A percentile compares a stretch with the other conserved stretches of the same genome.
These are phyloP conservation scores for Brassica juncea DNA, from an alignment of 345 rosid species.

Conservation along the genomic window DNA sequence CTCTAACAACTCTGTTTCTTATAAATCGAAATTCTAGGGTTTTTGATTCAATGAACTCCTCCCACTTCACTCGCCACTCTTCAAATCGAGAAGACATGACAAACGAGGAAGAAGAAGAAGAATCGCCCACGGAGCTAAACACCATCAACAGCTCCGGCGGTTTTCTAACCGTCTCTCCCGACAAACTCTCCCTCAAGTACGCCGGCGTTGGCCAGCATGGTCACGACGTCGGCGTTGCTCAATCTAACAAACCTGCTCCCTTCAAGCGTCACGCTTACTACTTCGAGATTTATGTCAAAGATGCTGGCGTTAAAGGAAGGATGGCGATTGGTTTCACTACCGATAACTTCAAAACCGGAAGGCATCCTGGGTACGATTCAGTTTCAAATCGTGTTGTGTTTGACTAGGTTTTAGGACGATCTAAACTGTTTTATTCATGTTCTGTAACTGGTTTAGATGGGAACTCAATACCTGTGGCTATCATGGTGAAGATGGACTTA, in stretches of 20 bases:
- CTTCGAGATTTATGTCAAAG: constrained; percentile 71
- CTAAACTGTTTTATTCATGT: not conserved
- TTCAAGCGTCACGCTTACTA: not conserved
- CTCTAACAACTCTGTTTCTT: not conserved
- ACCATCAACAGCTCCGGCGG: constrained; percentile 80
- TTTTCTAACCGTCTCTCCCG: constrained; percentile 64
- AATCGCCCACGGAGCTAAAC: constrained; percentile 77
- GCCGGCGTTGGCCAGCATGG: constrained; percentile 57
- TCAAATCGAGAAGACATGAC: constrained; percentile 41
- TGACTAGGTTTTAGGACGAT: not conserved
- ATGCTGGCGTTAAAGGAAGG: constrained; percentile 72
- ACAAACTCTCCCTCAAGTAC: constrained; percentile 75
- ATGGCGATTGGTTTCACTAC: constrained; percentile 65
- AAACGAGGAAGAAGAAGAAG: constrained; percentile 68
- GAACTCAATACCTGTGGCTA: constrained; percentile 88
- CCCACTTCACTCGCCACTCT: constrained; percentile 48
- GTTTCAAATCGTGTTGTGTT: not conserved
- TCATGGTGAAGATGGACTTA: constrained; percentile 87
- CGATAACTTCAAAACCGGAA: not conserved
- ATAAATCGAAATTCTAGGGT: constrained; percentile 23
- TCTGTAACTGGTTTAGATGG: constrained; percentile 57
- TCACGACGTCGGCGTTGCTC: constrained; percentile 82
- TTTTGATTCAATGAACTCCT: constrained; percentile 37
- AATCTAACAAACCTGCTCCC: constrained; percentile 78
- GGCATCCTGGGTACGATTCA: constrained; percentile 18